Evolutionary conservation across 2,329 filamentous ascomycete species (phyloP), one percentile per base, ranked within the genome.

Genomic region (Colletotrichum ledebouriae): DNA sequence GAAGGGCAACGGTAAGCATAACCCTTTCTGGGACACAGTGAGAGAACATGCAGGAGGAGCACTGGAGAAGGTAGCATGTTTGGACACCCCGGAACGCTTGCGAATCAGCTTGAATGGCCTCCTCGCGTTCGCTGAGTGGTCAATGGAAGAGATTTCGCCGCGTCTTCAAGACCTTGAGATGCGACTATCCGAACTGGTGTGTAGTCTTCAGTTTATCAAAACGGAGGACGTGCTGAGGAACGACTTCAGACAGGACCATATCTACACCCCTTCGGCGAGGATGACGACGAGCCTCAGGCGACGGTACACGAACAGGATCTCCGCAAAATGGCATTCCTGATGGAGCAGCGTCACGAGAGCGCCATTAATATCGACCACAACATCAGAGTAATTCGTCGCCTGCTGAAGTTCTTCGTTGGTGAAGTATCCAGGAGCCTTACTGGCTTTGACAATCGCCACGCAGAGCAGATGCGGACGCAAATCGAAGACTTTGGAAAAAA

Each of bases 291-390:
- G 20, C 37, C 60, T 7, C 29, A 25, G 12, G 60, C 46, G 41
- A 22, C 64, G 11, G 59, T 67, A 15, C 64, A 64, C 53, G 60
- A 53, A 13, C 37, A 39, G 33, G 60, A 64, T 29, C 53, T 67
- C 20, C 64, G 60, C 2, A 44, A 52, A 6, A 67, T 67, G 60
- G 60, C 64, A 15, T 64, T 58, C 33, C 39, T 67, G 10, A 67
- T 64, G 60, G 53, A 64, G 47, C 47, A 46, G 17, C 53, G 60
- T 37, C 53, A 64, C 33, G 37, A 47, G 9, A 53, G 52, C 47
- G 53, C 41, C 20, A 58, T 64, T 46, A 33, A 20, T 22, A 53
- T 59, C 33, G 60, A 67, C 12, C 58, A 53, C 41, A 67, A 67
- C 52, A 52, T 64, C 25, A 34, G 37, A 20, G 64, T 53, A n/a